A percentile compares a stretch with the other conserved stretches of the same genome.
Conservation (phyloP, 805 yeast genomes). For the Brettanomyces custersianus region DNA sequence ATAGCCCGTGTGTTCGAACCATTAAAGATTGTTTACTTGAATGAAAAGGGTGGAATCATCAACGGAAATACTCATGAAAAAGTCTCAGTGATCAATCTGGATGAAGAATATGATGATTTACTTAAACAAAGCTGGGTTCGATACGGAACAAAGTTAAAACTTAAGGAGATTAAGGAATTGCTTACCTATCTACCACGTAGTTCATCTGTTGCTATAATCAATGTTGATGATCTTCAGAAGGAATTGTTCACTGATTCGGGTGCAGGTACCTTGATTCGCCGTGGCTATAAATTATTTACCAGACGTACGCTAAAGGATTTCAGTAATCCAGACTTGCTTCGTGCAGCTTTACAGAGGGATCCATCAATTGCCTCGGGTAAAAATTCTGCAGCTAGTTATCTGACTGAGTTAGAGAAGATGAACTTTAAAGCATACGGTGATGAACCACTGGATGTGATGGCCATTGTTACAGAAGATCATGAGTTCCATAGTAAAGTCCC, state of each 20-base stretch:
- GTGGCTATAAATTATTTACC: conserved; percentile 84
- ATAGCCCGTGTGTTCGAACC: conserved; percentile 96
- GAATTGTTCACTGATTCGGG: conserved; percentile 98
- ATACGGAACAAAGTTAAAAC: conserved; percentile 95
- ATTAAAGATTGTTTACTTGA: conserved; percentile 87
- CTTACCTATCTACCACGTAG: conserved; percentile 92
- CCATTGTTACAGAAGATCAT: conserved; percentile 56
- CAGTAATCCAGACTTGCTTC: conserved; percentile 62
- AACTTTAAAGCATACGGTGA: conserved; percentile 80
- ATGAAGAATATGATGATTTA: conserved; percentile 88
- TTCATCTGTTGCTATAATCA: conserved; percentile 94
- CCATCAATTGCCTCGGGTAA: conserved; percentile 63
- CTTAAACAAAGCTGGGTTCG: conserved; percentile 96
- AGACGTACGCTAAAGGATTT: conserved; percentile 65
- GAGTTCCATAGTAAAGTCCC: conserved; percentile 38
- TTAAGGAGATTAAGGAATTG: conserved; percentile 91
- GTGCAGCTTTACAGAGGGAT: conserved; percentile 71
- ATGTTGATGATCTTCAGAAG: conserved; percentile 90
- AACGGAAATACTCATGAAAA: conserved; percentile 90
- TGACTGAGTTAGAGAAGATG: conserved; percentile 55
- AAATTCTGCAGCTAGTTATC: conserved; percentile 71
- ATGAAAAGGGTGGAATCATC: conserved; percentile 95
- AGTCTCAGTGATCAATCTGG: conserved; percentile 82
- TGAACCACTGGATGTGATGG: conserved; percentile 91
- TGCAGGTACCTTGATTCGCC: conserved; percentile 96